phyloP scores from a whole-genome alignment of 1,284 basidiomycete species.

The Leccinum ponderosum region DNA sequence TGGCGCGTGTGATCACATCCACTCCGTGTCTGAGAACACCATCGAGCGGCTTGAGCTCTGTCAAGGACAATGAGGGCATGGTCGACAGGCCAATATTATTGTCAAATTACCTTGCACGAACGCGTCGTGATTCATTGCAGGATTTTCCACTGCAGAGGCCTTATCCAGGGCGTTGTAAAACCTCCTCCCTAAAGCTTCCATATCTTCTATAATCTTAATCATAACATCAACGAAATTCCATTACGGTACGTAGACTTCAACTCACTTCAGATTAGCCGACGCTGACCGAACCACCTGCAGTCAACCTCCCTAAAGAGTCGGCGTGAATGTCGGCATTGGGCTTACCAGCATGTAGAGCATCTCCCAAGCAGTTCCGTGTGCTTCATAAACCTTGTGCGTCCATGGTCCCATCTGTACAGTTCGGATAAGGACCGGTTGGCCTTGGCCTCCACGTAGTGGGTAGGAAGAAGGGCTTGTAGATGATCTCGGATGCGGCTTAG shows the following conservation, averaged over 20 bases:
- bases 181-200: constrained; percentile 50
- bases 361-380: constrained; percentile 96
- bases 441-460: constrained; percentile 83
- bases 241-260: no score
- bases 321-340: background rate
- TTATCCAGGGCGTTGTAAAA: constrained; percentile 60
- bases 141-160: constrained; percentile 55
- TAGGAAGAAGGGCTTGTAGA: constrained; percentile 74
- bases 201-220: constrained; percentile 48
- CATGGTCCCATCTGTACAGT: constrained; percentile 99
- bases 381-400: constrained; percentile 93
- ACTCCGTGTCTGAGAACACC: no score
- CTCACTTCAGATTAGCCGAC: no score
- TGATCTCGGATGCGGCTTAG: constrained; percentile 91
- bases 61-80: no score
- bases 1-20: no score
- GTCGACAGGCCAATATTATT: no score
- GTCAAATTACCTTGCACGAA: constrained; percentile 53
- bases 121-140: constrained; percentile 49
- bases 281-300: no score
- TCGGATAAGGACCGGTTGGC: constrained; percentile 83
- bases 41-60: no score
- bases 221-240: no score
- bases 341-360: constrained; percentile 93
- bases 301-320: background rate